Evolutionary conservation across 768 basidiomycete genomes (phyloP).

Genomic region (Leccinum broughii): DNA sequence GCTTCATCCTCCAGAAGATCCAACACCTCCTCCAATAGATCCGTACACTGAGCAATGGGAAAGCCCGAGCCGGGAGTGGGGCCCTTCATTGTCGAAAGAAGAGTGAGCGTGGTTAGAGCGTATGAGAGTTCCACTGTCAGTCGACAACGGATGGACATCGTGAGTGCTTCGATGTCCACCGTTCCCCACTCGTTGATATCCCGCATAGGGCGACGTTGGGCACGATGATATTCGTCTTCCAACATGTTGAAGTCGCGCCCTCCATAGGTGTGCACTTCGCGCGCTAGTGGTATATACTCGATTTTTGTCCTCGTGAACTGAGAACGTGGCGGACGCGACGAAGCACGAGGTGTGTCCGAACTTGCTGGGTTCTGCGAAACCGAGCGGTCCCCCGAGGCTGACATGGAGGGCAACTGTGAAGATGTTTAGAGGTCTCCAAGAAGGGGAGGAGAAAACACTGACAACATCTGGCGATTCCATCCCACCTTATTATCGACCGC

Average conservation of each 20-base stretch:
- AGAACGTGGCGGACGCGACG: constrained; percentile 40
- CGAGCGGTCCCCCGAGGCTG: constrained; percentile 20
- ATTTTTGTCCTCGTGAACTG: constrained; percentile 75
- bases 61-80: constrained; percentile 61
- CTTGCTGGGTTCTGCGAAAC: constrained; percentile 25
- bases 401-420: constrained; percentile 21
- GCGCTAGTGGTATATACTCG: constrained; percentile 81
- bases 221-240: constrained; percentile 56
- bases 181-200: constrained; percentile 84
- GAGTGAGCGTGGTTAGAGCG: constrained; percentile 81
- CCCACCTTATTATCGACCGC: constrained; percentile 29
- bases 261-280: constrained; percentile 73
- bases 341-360: constrained; percentile 30
- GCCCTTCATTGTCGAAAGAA: constrained; percentile 77
- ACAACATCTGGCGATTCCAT: constrained; percentile 54
- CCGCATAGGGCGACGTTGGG: constrained; percentile 58
- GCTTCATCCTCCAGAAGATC: constrained; percentile 85
- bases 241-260: constrained; percentile 76
- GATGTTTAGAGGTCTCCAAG: constrained; percentile 13
- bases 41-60: constrained; percentile 71
- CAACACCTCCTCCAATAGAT: constrained; percentile 82
- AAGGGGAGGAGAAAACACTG: constrained; percentile 29
- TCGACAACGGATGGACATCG: constrained; percentile 89
- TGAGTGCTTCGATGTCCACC: constrained; percentile 89
- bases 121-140: constrained; percentile 85